Conservation (phyloP, 352 stramenopile genomes). For the Globisporangium radiosum region DNA sequence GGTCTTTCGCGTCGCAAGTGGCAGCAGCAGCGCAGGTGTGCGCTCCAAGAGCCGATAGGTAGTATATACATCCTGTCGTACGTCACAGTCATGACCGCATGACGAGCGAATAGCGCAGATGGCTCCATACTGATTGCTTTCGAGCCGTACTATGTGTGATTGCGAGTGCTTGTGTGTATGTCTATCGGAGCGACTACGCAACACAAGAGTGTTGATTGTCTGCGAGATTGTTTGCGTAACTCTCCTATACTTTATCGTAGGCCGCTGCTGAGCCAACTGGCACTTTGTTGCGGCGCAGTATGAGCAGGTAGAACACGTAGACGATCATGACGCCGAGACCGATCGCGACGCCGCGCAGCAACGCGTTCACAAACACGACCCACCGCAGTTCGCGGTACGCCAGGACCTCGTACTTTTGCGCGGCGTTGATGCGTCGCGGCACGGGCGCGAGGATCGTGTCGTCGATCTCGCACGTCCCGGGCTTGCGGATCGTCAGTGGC, state of each 20-base stretch:
- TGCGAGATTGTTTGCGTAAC: neutral
- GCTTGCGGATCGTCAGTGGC: constrained; percentile 51
- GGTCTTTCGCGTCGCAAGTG: constrained; percentile 53
- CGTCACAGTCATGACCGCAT: too few relatives aligned
- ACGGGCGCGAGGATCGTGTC: constrained; percentile 62
- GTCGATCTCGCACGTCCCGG: constrained; percentile 65
- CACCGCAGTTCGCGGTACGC: constrained; percentile 76
- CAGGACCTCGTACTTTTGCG: constrained; percentile 74
- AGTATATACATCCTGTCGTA: too few relatives aligned
- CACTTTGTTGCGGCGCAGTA: constrained; percentile 43
- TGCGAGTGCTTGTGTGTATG: too few relatives aligned
- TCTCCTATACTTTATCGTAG: constrained; percentile 72
- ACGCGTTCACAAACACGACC: constrained; percentile 74
- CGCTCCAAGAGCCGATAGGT: constrained; percentile 21
- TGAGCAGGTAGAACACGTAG: constrained; percentile 77
- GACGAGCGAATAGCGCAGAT: too few relatives aligned
- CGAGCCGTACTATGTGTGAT: too few relatives aligned
- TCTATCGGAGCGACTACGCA: too few relatives aligned
- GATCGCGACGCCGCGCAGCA: constrained; percentile 68
- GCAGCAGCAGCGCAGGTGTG: constrained; percentile 1
- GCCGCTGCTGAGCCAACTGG: constrained; percentile 25
- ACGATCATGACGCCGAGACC: constrained; percentile 75
- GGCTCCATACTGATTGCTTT: too few relatives aligned
- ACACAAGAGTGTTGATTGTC: neutral
- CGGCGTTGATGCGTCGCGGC: constrained; percentile 48